Evolutionary conservation across 106 monocot species (phyloP), one percentile per base, ranked within the genome.

Genomic region (Phalaenopsis aphrodite): DNA sequence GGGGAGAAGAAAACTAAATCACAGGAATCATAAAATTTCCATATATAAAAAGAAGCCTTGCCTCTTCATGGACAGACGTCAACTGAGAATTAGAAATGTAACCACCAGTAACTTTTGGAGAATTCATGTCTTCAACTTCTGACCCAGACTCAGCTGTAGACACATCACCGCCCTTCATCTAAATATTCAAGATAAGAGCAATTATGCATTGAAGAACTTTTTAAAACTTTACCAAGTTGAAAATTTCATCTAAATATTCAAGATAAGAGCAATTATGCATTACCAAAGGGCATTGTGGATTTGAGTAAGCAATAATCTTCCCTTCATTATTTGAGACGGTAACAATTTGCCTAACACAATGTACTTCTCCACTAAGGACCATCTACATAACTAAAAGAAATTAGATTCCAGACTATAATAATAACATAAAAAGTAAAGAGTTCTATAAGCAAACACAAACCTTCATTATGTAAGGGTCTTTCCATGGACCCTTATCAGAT

Each of bases 401-500:
- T 75, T 4, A 75, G 74, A 75, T 6, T 75, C 16, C 74, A 43
- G 5, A 75, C 17, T 45, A 75, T 43, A n/a, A 43, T 42, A 16
- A 37, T 19, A 43, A 46, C 18, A 42, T 3, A 75, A 43, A 43
- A 75, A 75, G 12, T 8, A 45, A 43, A 5, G n/a, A 23, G 43
- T 48, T 46, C 21, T 69, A 76, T 67, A 41, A 52, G 78, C 30
- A 75, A 56, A 46, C 11, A 76, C 15, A 84, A 30, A 95, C 95
- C 93, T 91, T 93, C 75, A 87, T 71, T 66, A 95, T 91, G 52
- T 85, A 79, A 42, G 93, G 95, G 71, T 95, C 90, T 46, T 83
- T 89, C 95, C 95, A 95, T 58, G 95, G 95, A 36, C 95, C 95
- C 81, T 85, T 88, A 71, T 93, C 95, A 77, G 95, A 93, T 72